A percentile compares a stretch with the other conserved stretches of the same genome.
phyloP scores from a whole-genome alignment of 176 grass and related monocot species.

The Aegilops longissima region DNA sequence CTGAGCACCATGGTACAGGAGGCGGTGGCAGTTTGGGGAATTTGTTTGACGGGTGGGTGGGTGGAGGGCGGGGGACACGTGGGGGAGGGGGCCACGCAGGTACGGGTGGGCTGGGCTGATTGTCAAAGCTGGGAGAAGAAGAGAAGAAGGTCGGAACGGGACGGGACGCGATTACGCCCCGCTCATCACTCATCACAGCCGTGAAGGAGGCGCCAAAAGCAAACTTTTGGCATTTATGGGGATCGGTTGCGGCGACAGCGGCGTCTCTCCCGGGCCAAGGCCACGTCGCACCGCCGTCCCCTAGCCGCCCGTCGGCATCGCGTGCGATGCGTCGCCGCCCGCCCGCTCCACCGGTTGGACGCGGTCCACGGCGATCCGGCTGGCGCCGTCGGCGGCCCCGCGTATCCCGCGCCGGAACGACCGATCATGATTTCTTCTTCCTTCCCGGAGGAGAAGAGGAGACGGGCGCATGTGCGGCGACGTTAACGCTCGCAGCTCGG shows the following conservation, averaged over 20 bases:
- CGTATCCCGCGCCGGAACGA: neutral
- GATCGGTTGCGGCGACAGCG: constrained; percentile 35
- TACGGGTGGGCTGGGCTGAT: neutral
- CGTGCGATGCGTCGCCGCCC: neutral
- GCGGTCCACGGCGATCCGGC: neutral
- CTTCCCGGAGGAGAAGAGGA: neutral
- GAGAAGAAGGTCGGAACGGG: neutral
- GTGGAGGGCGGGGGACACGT: constrained; percentile 6
- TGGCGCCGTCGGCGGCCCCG: constrained; percentile 6
- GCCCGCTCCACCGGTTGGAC: neutral
- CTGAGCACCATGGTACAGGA: neutral
- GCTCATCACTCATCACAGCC: neutral
- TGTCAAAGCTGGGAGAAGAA: neutral
- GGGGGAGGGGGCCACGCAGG: neutral
- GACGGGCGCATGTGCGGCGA: neutral
- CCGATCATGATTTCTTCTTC: neutral
- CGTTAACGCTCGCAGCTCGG: neutral
- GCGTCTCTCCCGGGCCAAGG: neutral
- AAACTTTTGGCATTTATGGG: constrained; percentile 47
- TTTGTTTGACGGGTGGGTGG: neutral
- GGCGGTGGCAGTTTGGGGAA: neutral
- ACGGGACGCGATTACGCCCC: neutral
- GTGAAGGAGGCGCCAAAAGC: constrained; percentile 16
- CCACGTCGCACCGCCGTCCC: constrained; percentile 24
- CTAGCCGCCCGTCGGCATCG: neutral